These are phyloP conservation scores for Dendrocalamus sinicus DNA, from an alignment of 176 grass and related monocot species.

Conservation along the genomic window DNA sequence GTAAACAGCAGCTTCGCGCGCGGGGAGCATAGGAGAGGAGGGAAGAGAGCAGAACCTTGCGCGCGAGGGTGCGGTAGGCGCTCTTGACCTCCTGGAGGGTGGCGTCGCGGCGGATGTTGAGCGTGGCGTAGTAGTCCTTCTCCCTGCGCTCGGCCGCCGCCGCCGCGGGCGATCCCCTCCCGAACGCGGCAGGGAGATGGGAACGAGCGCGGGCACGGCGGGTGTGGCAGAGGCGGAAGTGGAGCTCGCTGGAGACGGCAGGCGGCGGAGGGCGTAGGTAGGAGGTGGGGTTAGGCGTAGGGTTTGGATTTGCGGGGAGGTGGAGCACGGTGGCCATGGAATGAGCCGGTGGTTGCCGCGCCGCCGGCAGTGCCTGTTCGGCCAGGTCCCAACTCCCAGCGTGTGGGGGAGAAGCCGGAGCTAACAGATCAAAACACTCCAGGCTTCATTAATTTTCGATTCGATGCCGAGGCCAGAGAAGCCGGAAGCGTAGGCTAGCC, in stretches of 20 bases:
- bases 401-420: too few relatives aligned
- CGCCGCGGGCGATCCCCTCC: slow-evolving; percentile 24
- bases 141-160: slow-evolving; percentile 38
- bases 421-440: too few relatives aligned
- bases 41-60: slow-evolving; percentile 55
- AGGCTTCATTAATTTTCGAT: too few relatives aligned
- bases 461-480: too few relatives aligned
- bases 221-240: slow-evolving; percentile 28
- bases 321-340: slow-evolving; percentile 44
- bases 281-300: neutral
- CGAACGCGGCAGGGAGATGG: slow-evolving; percentile 36
- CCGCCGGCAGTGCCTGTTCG: slow-evolving; percentile 1
- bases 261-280: neutral
- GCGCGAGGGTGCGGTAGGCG: slow-evolving; percentile 78
- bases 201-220: slow-evolving; percentile 10
- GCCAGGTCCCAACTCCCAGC: too few relatives aligned
- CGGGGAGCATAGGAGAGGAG: neutral
- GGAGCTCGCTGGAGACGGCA: slow-evolving; percentile 15
- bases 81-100: slow-evolving; percentile 85
- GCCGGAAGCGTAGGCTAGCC: too few relatives aligned
- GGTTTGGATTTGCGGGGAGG: slow-evolving; percentile 40
- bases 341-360: neutral
- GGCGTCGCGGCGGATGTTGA: slow-evolving; percentile 73
- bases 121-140: slow-evolving; percentile 66
- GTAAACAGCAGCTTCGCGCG: neutral